These are phyloP conservation scores for Pseudocercospora pini-densiflorae DNA, from an alignment of 2,329 filamentous ascomycete genomes.

Conservation along the genomic window DNA sequence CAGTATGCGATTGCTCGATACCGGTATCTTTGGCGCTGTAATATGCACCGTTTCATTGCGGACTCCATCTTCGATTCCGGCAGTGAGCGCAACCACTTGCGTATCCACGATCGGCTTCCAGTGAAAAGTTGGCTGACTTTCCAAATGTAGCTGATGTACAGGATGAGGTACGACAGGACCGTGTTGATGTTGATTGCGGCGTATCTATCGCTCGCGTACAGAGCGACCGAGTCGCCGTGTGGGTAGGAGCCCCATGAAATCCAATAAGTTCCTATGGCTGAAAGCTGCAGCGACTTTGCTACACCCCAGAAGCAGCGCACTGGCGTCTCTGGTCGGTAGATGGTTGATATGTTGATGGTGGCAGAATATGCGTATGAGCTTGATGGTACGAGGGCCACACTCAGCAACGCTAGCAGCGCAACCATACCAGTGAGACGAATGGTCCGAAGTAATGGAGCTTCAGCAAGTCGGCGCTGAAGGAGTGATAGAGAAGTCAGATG, in stretches of 20 bases:
- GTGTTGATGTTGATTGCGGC: not conserved
- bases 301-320: not conserved
- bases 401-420: conserved; percentile 14
- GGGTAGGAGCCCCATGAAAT: not conserved
- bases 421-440: conserved; percentile 13
- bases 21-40: not conserved
- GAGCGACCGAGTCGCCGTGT: not conserved
- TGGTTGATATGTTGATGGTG: not conserved
- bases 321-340: not conserved
- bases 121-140: conserved; percentile 20
- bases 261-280: not conserved
- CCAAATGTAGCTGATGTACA: conserved; percentile 17
- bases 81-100: not conserved
- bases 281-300: not conserved
- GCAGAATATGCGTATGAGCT: not conserved
- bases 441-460: too few relatives aligned
- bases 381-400: conserved; percentile 8
- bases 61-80: conserved; percentile 6
- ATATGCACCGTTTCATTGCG: not conserved
- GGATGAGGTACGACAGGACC: not conserved
- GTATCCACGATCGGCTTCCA: not conserved
- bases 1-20: not conserved
- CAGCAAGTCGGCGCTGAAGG: conserved; percentile 9
- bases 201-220: not conserved
- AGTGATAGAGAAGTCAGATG: conserved; percentile 25